Percentiles rank a stretch among this genome's conserved stretches.
phyloP scores from a whole-genome alignment of 2,329 filamentous ascomycete species.

The Anisogramma anomala region DNA sequence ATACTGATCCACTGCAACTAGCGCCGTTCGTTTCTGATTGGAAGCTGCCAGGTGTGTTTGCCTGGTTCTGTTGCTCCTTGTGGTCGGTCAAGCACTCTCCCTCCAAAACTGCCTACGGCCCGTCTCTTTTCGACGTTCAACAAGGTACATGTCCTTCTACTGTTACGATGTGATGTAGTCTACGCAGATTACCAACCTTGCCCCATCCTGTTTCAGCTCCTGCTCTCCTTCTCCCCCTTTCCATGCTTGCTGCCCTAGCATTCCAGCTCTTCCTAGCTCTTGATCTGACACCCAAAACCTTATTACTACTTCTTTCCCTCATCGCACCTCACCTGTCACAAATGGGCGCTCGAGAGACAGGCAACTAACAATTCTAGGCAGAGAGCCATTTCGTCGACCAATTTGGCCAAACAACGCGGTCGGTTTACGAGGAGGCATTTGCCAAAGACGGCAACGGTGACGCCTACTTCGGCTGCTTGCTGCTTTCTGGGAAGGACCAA shows the following conservation, averaged over 20 bases:
- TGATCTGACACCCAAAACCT: background rate
- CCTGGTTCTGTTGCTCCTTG: constrained; percentile 1
- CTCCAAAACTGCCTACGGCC: background rate
- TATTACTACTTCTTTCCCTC: background rate
- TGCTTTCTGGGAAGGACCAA: constrained; percentile 12
- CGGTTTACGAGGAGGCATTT: background rate
- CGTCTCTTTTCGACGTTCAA: constrained; percentile 1
- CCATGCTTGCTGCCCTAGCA: constrained; percentile 3
- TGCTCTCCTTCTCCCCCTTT: constrained; percentile 6
- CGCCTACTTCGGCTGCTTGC: constrained; percentile 5
- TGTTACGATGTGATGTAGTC: constrained; percentile 3
- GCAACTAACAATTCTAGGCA: constrained; percentile 6
- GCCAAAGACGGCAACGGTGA: constrained; percentile 1
- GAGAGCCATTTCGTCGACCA: constrained; percentile 7
- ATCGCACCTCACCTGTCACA: background rate
- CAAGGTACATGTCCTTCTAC: constrained; percentile 5
- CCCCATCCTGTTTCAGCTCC: constrained; percentile 12
- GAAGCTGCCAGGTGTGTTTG: background rate
- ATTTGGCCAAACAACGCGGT: constrained; percentile 4
- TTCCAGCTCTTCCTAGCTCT: background rate
- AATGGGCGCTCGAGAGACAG: background rate
- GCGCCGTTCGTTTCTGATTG: background rate
- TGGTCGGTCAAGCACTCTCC: constrained; percentile 5
- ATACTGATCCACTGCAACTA: background rate
- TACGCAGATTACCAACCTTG: constrained; percentile 1